These are phyloP conservation scores for Diospyros lotus DNA, from an alignment of 148 eudicot species.

Conservation along the genomic window DNA sequence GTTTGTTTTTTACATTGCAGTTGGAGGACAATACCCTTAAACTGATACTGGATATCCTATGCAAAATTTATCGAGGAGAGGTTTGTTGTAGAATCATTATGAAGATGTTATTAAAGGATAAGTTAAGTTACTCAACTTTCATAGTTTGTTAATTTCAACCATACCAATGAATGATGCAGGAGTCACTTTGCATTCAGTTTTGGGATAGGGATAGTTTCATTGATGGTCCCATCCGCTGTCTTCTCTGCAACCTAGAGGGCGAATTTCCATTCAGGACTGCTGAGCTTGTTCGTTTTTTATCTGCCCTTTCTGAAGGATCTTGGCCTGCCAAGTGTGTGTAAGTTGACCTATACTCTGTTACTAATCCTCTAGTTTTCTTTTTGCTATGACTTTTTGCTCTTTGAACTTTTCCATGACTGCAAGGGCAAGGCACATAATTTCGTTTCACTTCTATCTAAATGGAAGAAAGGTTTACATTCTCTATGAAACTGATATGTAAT, in stretches of 20 bases:
- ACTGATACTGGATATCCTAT: slow-evolving; percentile 62
- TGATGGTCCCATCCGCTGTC: slow-evolving; percentile 90
- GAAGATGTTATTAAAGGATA: slow-evolving; percentile 9
- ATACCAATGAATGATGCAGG: slow-evolving; percentile 44
- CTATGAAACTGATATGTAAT: too few relatives aligned
- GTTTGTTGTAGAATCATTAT: slow-evolving; percentile 33
- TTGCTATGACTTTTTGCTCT: too few relatives aligned
- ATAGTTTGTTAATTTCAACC: slow-evolving; percentile 8
- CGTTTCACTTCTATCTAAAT: too few relatives aligned
- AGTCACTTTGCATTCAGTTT: slow-evolving; percentile 91
- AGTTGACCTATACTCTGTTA: slow-evolving; percentile 28
- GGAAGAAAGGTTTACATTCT: too few relatives aligned
- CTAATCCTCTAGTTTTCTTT: background rate
- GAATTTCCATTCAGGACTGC: slow-evolving; percentile 77
- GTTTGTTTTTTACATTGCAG: slow-evolving; percentile 39
- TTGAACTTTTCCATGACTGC: too few relatives aligned
- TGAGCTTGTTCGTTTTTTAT: slow-evolving; percentile 59
- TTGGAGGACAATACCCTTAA: slow-evolving; percentile 69
- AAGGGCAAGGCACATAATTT: too few relatives aligned
- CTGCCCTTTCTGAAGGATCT: slow-evolving; percentile 83
- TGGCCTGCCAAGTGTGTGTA: slow-evolving; percentile 99
- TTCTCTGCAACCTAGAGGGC: slow-evolving; percentile 78
- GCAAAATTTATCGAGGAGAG: slow-evolving; percentile 89
- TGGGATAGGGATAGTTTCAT: slow-evolving; percentile 91
- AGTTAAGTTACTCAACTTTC: background rate